Evolutionary conservation across 2,329 filamentous ascomycete genomes (phyloP).

Genomic region (Alternaria arbusti): DNA sequence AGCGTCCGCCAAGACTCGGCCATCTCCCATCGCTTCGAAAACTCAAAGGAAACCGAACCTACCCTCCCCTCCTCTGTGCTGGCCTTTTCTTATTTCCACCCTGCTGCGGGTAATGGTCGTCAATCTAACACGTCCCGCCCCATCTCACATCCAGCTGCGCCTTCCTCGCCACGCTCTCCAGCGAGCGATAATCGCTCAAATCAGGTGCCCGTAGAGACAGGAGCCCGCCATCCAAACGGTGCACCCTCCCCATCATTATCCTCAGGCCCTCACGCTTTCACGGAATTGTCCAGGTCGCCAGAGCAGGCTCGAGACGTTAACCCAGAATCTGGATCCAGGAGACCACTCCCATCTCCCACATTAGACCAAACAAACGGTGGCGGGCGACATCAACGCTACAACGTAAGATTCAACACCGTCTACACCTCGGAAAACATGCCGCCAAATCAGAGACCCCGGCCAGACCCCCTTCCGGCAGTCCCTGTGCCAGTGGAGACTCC

Average conservation of each 20-base stretch:
- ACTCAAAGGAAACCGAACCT: constrained; percentile 20
- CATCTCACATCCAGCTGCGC: constrained; percentile 5
- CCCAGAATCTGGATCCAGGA: constrained; percentile 10
- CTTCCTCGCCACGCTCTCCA: constrained; percentile 16
- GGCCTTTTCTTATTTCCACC: constrained; percentile 16
- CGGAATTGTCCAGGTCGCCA: constrained; percentile 16
- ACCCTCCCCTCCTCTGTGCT: constrained; percentile 14
- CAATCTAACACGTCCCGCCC: constrained; percentile 17
- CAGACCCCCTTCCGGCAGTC: constrained; percentile 16
- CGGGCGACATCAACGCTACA: constrained; percentile 31
- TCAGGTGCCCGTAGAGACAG: constrained; percentile 9
- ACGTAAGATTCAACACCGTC: constrained; percentile 33
- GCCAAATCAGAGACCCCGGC: constrained; percentile 22
- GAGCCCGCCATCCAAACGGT: constrained; percentile 1
- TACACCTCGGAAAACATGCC: constrained; percentile 25
- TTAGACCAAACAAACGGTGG: constrained; percentile 15
- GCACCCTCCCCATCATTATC: constrained; percentile 13
- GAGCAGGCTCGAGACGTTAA: constrained; percentile 15
- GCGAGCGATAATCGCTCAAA: constrained; percentile 1
- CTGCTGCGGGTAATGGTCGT: constrained; percentile 8
- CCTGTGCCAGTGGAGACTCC: constrained; percentile 4
- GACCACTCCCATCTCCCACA: constrained; percentile 11
- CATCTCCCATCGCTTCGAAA: constrained; percentile 21
- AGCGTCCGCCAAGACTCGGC: constrained; percentile 29
- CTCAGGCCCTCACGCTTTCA: not conserved